Base-by-base conservation (phyloP, 768 basidiomycete species). In the Holtermannia corniformis region DNA sequence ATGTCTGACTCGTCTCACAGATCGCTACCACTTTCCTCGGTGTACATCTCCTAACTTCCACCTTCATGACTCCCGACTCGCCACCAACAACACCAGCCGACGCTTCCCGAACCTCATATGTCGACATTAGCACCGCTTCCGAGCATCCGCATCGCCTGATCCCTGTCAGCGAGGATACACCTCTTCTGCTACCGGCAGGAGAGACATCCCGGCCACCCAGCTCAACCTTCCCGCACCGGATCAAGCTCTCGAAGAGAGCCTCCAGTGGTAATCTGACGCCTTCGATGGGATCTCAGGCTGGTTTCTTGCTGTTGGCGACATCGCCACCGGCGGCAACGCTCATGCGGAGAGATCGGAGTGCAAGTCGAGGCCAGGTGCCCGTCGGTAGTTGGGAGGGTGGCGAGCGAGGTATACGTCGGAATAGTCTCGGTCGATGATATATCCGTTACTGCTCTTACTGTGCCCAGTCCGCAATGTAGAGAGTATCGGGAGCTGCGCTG, bases 1-100 rank as follows among this genome's bases (percentile, higher is more conserved):
- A 5, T 32, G 22, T 12, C 49, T 43, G 22, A 46, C 14, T 50
- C 7, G 20, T 21, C 20, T 22, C 42, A 20, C 52, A 68, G 66
- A 56, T 71, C 56, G 81, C 78, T 0, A 84, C 89, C n/a, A 92
- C 89, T 1, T 92, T 93, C 61, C 74, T 81, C 5, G 92, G 91
- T 0, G 89, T 95, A 2, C 88, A 87, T 69, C 80, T 92, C 52
- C 84, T 93, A 55, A 85, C 90, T 3, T 62, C 14, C 20, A 40
- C 13, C 12, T 28, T n/a, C 43, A 52, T 40, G 42, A 59, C 5
- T 13, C 27, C 50, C 3, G 25, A 43, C n/a, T 26, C 51, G n/a
- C 25, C 46, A 12, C 37, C 43, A 11, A 24, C 46, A 23, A 44
- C 32, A 4, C 43, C 50, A 11, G 37, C 41, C 4, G 21, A 41